These are phyloP conservation scores for Kodamaea kaohsiungensis DNA, from an alignment of 805 yeast genomes.

Conservation along the genomic window DNA sequence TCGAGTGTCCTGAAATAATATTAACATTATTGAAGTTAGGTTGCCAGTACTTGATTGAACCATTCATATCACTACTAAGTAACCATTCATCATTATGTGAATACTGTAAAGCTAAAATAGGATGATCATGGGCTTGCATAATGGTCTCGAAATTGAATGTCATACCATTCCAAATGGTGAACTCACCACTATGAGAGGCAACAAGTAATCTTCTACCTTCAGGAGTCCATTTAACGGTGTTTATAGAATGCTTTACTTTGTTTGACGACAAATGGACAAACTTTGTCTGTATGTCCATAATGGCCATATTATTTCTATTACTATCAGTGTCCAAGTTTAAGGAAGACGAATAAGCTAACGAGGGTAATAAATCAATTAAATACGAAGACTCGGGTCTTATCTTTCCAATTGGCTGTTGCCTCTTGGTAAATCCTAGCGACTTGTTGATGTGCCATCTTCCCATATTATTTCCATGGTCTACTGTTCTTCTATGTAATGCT, in stretches of 20 bases:
- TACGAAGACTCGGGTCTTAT: constrained; percentile 72
- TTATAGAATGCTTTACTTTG: constrained; percentile 88
- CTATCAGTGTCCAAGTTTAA: constrained; percentile 26
- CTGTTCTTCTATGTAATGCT: constrained; percentile 63
- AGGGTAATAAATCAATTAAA: constrained; percentile 63
- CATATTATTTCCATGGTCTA: constrained; percentile 76
- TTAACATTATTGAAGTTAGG: constrained; percentile 97
- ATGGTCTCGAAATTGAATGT: constrained; percentile 94
- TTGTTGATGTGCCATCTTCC: constrained; percentile 58
- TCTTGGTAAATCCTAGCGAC: constrained; percentile 40
- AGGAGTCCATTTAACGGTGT: constrained; percentile 94
- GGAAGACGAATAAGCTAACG: constrained; percentile 52
- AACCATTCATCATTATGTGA: constrained; percentile 94
- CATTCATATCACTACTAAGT: constrained; percentile 90
- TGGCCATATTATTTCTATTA: constrained; percentile 39
- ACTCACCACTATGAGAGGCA: constrained; percentile 91
- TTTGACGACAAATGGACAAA: constrained; percentile 90
- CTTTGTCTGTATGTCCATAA: constrained; percentile 69
- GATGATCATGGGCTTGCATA: constrained; percentile 97
- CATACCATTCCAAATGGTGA: constrained; percentile 95
- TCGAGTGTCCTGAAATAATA: constrained; percentile 69
- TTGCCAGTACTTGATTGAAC: constrained; percentile 93
- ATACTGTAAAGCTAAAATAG: constrained; percentile 76
- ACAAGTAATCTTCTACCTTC: constrained; percentile 90
- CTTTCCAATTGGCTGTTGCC: constrained; percentile 43